A percentile compares a stretch with the other conserved stretches of the same genome.
These are phyloP conservation scores for Cercospora sp. DNA, from an alignment of 2,329 filamentous ascomycete species.

Conservation along the genomic window DNA sequence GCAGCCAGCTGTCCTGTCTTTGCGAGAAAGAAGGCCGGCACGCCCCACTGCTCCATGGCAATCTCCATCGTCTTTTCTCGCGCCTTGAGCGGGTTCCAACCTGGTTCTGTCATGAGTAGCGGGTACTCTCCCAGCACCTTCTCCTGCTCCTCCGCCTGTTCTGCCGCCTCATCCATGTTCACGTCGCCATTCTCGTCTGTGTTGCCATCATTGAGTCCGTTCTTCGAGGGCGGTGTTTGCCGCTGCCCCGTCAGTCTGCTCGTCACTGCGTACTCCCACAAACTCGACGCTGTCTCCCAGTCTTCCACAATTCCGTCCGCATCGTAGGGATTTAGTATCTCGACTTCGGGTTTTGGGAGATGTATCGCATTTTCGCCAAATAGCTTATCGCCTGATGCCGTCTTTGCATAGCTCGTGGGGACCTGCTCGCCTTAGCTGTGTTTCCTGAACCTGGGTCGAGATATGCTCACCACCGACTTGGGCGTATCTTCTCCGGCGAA, in stretches of 20 bases:
- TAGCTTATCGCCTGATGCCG: slow-evolving; percentile 58
- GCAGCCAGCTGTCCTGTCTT: slow-evolving; percentile 85
- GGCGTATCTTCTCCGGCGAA: slow-evolving; percentile 98
- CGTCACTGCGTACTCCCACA: slow-evolving; percentile 93
- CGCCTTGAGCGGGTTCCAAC: slow-evolving; percentile 85
- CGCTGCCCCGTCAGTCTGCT: slow-evolving; percentile 80
- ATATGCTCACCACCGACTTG: slow-evolving; percentile 70
- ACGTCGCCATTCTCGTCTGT: slow-evolving; percentile 52
- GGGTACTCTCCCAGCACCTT: slow-evolving; percentile 87
- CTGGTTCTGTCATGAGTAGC: slow-evolving; percentile 87
- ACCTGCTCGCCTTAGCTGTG: slow-evolving; percentile 7
- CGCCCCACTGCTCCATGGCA: slow-evolving; percentile 95
- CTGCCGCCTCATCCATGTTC: slow-evolving; percentile 61
- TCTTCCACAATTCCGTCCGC: slow-evolving; percentile 89
- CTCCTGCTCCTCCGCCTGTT: slow-evolving; percentile 59
- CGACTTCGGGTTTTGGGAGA: slow-evolving; percentile 71
- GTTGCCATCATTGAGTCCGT: slow-evolving; percentile 72
- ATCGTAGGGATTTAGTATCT: slow-evolving; percentile 90
- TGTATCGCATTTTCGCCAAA: slow-evolving; percentile 92
- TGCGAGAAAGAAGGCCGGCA: slow-evolving; percentile 90
- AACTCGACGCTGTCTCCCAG: slow-evolving; percentile 84
- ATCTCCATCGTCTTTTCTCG: slow-evolving; percentile 94
- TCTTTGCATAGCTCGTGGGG: slow-evolving; percentile 79
- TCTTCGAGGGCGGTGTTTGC: slow-evolving; percentile 68
- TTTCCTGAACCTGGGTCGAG: neutral